Percentiles rank a stretch among this genome's conserved stretches.
These are phyloP conservation scores for Sanghuangporus weigelae DNA, from an alignment of 1,284 basidiomycete species.

Conservation along the genomic window DNA sequence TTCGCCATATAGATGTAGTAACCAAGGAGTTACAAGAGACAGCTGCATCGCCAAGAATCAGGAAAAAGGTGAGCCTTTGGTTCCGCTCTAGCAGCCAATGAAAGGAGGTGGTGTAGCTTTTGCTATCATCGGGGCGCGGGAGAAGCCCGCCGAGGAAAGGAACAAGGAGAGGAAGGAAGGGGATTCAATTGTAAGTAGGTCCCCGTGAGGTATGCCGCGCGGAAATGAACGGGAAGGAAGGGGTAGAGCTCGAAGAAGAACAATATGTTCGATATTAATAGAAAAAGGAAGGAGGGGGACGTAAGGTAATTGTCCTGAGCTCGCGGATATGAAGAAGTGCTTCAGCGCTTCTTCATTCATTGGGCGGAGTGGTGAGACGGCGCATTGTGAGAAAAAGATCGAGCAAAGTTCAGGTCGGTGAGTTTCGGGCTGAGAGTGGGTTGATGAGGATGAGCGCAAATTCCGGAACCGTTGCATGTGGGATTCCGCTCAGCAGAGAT, in stretches of 20 bases:
- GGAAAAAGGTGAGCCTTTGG: background rate
- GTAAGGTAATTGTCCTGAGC: background rate
- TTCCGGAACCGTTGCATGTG: background rate
- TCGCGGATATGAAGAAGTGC: background rate
- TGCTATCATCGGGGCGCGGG: background rate
- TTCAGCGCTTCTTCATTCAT: background rate
- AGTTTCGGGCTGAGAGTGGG: background rate
- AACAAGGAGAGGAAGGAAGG: background rate
- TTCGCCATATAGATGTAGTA: background rate
- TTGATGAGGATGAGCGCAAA: background rate
- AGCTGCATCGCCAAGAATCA: background rate
- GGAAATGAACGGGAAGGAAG: background rate
- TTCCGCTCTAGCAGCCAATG: background rate
- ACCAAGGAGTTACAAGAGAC: background rate
- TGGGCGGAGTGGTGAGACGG: background rate
- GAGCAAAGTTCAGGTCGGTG: background rate
- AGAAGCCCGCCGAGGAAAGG: background rate
- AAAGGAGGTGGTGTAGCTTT: background rate
- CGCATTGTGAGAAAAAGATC: background rate
- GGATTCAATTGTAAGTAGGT: background rate
- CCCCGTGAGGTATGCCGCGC: background rate
- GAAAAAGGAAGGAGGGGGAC: background rate
- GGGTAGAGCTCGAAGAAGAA: background rate
- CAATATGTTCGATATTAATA: background rate
- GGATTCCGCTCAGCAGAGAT: background rate